Evolutionary conservation across 2,329 filamentous ascomycete species (phyloP), one percentile per base, ranked within the genome.

Genomic region (Eutypa lata): DNA sequence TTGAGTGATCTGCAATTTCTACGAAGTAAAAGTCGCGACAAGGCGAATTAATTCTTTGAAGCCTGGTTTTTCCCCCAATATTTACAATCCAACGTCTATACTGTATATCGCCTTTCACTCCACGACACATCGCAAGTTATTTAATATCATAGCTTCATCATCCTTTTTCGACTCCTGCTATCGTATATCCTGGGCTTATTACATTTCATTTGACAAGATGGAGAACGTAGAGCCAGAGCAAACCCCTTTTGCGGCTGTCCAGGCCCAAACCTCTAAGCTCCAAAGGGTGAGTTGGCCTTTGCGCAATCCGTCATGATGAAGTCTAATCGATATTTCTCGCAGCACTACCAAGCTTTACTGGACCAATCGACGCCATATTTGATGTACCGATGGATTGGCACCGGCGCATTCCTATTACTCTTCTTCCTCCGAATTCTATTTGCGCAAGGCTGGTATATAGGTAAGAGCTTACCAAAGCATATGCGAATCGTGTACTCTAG

Each of bases 381-480:
- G 51, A 77, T 87, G 53, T 96, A 97, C 76, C 83, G 94, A 80
- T 99, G 94, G 94, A 70, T 88, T 57, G 87, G 87, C 71, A 96
- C 93, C n/a, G 89, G 74, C 49, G 78, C 82, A 40, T 79, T 88
- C 52, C 84, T 97, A 54, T 52, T 90, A 57, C 57, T 91, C 63
- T 99, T 99, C 79, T 93, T 91, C 70, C 70, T 94, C 61, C 87
- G 94, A 69, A 95, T 99, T 72, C 79, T 99, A 60, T 59, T 96
- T 48, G 91, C 91, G 54, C 91, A 97, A 77, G 94, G 94, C 74
- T 99, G 94, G 94, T 99, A 99, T 72, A 97, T 99, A 61, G 91
- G 91, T 96, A 69, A 54, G 79, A 63, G 43, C 37, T 7, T 38
- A n/a, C n/a, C 26, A n/a, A 18, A n/a, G 48, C 52, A 18, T 11